Base-by-base conservation (phyloP, 2,329 filamentous ascomycete species). In the Penicillium sp. region DNA sequence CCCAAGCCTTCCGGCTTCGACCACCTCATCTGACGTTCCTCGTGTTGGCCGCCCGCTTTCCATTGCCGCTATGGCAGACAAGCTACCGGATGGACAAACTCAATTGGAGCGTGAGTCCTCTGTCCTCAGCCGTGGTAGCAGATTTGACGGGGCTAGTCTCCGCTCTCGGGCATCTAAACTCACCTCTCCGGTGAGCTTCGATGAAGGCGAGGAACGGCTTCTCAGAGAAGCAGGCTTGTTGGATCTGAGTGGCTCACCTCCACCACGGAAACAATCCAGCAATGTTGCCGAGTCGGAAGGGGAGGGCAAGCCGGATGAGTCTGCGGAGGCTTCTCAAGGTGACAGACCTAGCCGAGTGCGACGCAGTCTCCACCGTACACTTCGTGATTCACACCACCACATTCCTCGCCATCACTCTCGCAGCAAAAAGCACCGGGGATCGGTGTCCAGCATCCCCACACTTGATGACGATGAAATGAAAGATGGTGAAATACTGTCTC, bases 281-380 rank as follows among this genome's bases (percentile, higher is more conserved):
- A 70, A 74, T 2, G 68, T 69, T 11, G 75, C 73, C 49, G 77
- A 78, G 27, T 66, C 67, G 6, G 80, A 79, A 18, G 73, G 75
- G 25, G 75, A 75, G 11, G 67, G 69, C 2, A 75, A 78, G 23
- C 57, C 73, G 62, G 67, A 69, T 56, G 66, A 77, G 67, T 57
- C 73, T 58, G 54, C 71, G 61, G 62, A 78, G 61, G 35, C 69
- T 59, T 51, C 71, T 58, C 54, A 78, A 67, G 79, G 82, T 29
- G 82, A 80, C 49, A 44, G 27, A 43, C 85, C 88, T 42, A 81
- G 80, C 60, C 86, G 81, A 54, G 91, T 92, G 49, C 87, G 93
- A 23, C 87, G 92, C 58, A 96, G 92, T 70, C 78, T 97, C 14
- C 93, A 97, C 66, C 89, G 92, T 54, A 96, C 92, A 12, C 82